Evolutionary conservation across 495 filamentous ascomycete genomes (phyloP), one percentile per base, ranked within the genome.

Genomic region (Bryoglossum gracile): DNA sequence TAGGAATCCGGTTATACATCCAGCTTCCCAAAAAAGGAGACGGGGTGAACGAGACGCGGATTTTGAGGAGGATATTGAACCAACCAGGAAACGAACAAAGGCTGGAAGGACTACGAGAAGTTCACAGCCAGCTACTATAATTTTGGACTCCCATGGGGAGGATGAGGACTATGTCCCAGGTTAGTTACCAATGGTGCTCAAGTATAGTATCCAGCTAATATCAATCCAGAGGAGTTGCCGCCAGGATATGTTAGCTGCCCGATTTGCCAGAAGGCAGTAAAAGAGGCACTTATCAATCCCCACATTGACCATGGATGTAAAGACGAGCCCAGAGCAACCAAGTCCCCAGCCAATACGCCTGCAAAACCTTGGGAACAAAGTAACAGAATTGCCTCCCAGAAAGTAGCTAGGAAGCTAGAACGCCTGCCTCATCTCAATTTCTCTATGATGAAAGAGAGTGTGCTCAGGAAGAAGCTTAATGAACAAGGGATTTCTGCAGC

Each of bases 171-270:
- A 47, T 45, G 21, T 55, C 3, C 56, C 56, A 62, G 42, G 67
- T 53, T 46, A 39, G 57, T 39, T 21, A 16, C 16, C 3, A 4
- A 8, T 2, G 2, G 22, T 30, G 6, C 9, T 30, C 13, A 5
- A 43, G 18, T 6, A 23, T 25, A 28, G 9, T 24, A 30, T 14
- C 28, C 53, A 39, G 59, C 33, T 55, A 17, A 28, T 16, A 3
- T 19, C 40, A 35, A 30, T 28, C 56, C 53, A 56, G 81, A 82
- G 43, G 84, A 91, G 53, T n/a, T n/a, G n/a, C n/a, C n/a, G n/a
- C n/a, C n/a, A n/a, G 90, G 87, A 4, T 66, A 91, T 16, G 82
- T 87, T 3, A 66, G 77, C 13, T 98, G 92, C 64, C 92, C 92
- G 0, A 82, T 90, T 4, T 98, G 92, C 62, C 62, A 65, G 19